A percentile compares a stretch with the other conserved stretches of the same genome.
Conservation (phyloP, 495 filamentous ascomycete genomes). For the Penicillium crystallinum region DNA sequence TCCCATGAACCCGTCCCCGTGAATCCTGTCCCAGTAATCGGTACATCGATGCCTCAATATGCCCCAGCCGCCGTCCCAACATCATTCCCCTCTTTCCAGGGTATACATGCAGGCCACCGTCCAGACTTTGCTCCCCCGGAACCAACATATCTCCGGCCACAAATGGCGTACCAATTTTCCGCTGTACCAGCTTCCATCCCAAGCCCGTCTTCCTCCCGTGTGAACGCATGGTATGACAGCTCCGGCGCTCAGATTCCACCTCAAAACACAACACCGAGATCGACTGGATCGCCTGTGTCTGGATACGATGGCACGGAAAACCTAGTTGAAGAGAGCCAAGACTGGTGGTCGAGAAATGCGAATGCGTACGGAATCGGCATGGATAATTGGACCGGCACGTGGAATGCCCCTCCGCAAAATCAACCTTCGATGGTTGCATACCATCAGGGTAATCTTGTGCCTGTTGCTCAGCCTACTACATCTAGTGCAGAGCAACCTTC, state of each 20-base stretch:
- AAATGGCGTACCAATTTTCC: constrained; percentile 19
- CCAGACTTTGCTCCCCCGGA: constrained; percentile 28
- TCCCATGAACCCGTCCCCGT: constrained; percentile 5
- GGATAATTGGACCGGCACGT: constrained; percentile 41
- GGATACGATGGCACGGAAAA: constrained; percentile 44
- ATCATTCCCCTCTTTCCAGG: constrained; percentile 21
- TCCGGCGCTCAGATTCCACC: constrained; percentile 12
- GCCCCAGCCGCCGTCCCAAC: constrained; percentile 10
- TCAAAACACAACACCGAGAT: constrained; percentile 20
- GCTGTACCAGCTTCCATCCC: constrained; percentile 10
- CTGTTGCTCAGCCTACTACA: constrained; percentile 10
- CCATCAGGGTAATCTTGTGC: constrained; percentile 6
- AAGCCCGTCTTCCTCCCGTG: constrained; percentile 4
- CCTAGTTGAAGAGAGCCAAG: constrained; percentile 50
- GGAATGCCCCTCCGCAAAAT: constrained; percentile 7
- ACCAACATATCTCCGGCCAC: constrained; percentile 34
- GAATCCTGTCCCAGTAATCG: constrained; percentile 8
- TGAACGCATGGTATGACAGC: constrained; percentile 28
- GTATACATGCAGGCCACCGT: constrained; percentile 14
- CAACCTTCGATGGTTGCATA: constrained; percentile 8
- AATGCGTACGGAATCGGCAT: constrained; percentile 39
- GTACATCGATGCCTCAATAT: constrained; percentile 16
- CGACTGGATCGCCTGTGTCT: constrained; percentile 30
- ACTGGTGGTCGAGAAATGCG: constrained; percentile 55
- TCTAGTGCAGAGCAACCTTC: constrained; percentile 4